phyloP scores from a whole-genome alignment of 495 filamentous ascomycete species.

The Friedmanniomyces endolithicus region DNA sequence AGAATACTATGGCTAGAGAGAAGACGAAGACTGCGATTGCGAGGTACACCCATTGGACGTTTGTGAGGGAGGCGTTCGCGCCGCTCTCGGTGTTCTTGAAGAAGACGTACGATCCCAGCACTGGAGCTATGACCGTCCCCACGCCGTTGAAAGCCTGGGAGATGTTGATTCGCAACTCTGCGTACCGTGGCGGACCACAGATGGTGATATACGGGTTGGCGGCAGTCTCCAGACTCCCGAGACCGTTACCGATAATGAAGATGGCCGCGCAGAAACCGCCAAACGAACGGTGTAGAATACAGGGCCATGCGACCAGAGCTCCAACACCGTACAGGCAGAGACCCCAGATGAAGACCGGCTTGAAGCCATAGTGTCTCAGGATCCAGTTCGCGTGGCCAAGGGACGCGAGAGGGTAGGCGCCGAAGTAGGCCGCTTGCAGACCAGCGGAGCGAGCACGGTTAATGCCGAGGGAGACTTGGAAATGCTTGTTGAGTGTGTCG shows the following conservation, averaged over 20 bases:
- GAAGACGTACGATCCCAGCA: conserved; percentile 56
- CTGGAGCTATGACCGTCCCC: conserved; percentile 51
- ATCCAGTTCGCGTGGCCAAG: conserved; percentile 45
- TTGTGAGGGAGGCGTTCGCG: conserved; percentile 37
- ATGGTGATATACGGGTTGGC: conserved; percentile 57
- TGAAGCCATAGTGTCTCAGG: conserved; percentile 19
- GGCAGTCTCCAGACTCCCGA: conserved; percentile 59
- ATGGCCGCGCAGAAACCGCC: conserved; percentile 57
- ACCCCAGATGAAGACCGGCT: conserved; percentile 23
- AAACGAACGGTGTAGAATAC: conserved; percentile 45
- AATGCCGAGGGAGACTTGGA: conserved; percentile 26
- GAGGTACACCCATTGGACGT: conserved; percentile 66
- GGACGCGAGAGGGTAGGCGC: conserved; percentile 49
- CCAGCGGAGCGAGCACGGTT: conserved; percentile 38
- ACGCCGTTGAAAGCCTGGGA: conserved; percentile 39
- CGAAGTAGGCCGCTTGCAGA: conserved; percentile 52
- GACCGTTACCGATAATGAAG: conserved; percentile 58
- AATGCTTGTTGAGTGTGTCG: conserved; percentile 30
- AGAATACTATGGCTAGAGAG: conserved; percentile 52
- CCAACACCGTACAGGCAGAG: conserved; percentile 51
- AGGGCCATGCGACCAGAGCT: conserved; percentile 52
- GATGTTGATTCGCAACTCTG: conserved; percentile 52
- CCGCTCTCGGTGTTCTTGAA: conserved; percentile 41
- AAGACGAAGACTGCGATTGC: conserved; percentile 59
- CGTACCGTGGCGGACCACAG: conserved; percentile 53